Evolutionary conservation across 768 basidiomycete genomes (phyloP).

Genomic region (Rubroboletus satanas): DNA sequence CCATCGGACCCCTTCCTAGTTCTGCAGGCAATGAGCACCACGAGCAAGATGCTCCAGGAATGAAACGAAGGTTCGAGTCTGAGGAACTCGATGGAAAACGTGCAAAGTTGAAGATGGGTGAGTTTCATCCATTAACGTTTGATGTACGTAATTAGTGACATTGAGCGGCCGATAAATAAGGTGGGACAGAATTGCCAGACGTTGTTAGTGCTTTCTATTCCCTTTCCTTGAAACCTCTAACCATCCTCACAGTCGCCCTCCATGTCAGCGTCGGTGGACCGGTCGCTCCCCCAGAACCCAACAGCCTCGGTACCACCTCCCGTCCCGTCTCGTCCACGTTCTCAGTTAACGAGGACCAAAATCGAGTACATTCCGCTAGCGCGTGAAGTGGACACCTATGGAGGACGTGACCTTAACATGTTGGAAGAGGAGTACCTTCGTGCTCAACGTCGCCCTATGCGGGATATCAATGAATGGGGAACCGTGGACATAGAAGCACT

Average conservation of each 20-base stretch:
- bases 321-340: slow-evolving; percentile 37
- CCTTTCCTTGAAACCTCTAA: slow-evolving; percentile 13
- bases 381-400: slow-evolving; percentile 69
- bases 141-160: slow-evolving; percentile 25
- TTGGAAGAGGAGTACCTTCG: slow-evolving; percentile 60
- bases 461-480: slow-evolving; percentile 83
- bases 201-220: slow-evolving; percentile 36
- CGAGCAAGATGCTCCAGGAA: slow-evolving; percentile 59
- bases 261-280: slow-evolving; percentile 19
- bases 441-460: slow-evolving; percentile 52
- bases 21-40: slow-evolving; percentile 28
- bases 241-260: slow-evolving; percentile 14
- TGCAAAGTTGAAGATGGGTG: slow-evolving; percentile 69
- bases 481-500: slow-evolving; percentile 88
- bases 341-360: slow-evolving; percentile 65
- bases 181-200: slow-evolving; percentile 47
- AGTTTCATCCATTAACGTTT: slow-evolving; percentile 30
- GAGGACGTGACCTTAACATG: slow-evolving; percentile 73
- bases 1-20: slow-evolving; percentile 7
- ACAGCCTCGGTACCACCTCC: slow-evolving; percentile 31
- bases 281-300: slow-evolving; percentile 15
- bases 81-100: slow-evolving; percentile 69
- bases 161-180: slow-evolving; percentile 24
- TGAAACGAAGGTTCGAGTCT: slow-evolving; percentile 69
- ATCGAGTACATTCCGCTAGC: slow-evolving; percentile 85